Conservation (phyloP, 73 alveolate genomes). For the Paramecium bursaria region DNA sequence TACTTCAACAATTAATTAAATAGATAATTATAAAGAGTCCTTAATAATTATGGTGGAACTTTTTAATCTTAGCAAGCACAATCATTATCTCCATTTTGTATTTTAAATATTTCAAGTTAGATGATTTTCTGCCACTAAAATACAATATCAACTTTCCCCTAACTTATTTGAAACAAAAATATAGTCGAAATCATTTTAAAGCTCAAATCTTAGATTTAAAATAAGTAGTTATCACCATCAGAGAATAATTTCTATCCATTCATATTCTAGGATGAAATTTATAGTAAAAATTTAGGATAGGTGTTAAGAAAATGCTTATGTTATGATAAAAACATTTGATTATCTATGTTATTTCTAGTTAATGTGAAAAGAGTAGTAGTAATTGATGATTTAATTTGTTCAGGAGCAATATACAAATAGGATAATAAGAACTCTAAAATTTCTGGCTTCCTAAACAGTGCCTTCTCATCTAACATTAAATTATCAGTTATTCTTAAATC, state of each 20-base stretch:
- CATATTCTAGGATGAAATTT: no score
- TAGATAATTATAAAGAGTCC: background rate
- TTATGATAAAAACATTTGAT: slow-evolving; percentile 10
- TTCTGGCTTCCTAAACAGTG: slow-evolving; percentile 6
- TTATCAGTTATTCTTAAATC: background rate
- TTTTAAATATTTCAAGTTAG: background rate
- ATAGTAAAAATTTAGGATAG: slow-evolving; percentile 23
- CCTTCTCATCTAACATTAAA: slow-evolving; percentile 49
- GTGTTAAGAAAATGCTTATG: slow-evolving; percentile 47
- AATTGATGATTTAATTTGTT: background rate
- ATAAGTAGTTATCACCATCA: background rate
- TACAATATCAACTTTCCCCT: slow-evolving; percentile 29
- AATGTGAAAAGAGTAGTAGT: background rate
- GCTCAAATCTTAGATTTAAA: slow-evolving; percentile 29
- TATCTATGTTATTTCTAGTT: slow-evolving; percentile 24
- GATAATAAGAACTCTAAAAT: background rate
- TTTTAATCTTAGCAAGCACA: background rate
- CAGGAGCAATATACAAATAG: slow-evolving; percentile 18
- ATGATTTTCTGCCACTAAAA: slow-evolving; percentile 48
- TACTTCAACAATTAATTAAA: background rate
- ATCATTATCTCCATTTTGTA: slow-evolving; percentile 20
- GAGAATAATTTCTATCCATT: no score
- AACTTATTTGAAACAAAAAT: background rate
- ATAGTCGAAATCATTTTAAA: slow-evolving; percentile 19
- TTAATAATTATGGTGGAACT: slow-evolving; percentile 5